Conservation (phyloP, 2,329 filamentous ascomycete genomes). For the Cordyceps javanica region DNA sequence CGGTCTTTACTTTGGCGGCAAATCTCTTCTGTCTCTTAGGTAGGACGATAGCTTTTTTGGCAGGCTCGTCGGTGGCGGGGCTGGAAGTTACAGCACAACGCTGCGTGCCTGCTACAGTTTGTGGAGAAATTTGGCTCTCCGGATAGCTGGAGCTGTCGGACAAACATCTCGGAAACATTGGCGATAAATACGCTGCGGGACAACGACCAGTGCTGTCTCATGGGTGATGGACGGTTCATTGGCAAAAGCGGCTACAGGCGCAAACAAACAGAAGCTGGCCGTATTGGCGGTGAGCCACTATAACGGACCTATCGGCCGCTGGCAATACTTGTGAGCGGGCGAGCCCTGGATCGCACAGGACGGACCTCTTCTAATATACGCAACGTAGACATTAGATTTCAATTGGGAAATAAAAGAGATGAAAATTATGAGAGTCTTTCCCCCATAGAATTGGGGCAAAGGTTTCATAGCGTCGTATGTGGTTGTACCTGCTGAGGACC, state of each 20-base stretch:
- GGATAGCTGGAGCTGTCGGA: background rate
- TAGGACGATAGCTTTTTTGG: background rate
- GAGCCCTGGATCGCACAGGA: too few species aligned
- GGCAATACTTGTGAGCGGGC: too few species aligned
- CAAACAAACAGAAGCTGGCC: too few species aligned
- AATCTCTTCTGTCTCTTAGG: background rate
- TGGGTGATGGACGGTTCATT: background rate
- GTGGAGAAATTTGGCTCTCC: background rate
- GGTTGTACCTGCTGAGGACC: too few species aligned
- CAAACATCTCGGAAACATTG: background rate
- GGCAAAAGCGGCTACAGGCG: too few species aligned
- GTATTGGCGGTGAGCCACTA: background rate
- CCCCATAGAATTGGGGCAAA: too few species aligned
- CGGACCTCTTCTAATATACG: too few species aligned
- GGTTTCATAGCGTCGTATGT: too few species aligned
- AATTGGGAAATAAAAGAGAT: too few species aligned
- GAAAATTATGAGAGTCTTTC: too few species aligned
- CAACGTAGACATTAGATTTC: too few species aligned
- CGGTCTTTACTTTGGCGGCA: conserved; percentile 4
- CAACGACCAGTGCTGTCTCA: background rate
- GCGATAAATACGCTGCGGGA: background rate
- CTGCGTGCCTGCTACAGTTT: background rate
- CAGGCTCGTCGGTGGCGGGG: background rate
- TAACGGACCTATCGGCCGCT: too few species aligned
- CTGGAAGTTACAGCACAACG: background rate